Conservation (phyloP, 1,284 basidiomycete genomes). For the Leccinum pachyderme region DNA sequence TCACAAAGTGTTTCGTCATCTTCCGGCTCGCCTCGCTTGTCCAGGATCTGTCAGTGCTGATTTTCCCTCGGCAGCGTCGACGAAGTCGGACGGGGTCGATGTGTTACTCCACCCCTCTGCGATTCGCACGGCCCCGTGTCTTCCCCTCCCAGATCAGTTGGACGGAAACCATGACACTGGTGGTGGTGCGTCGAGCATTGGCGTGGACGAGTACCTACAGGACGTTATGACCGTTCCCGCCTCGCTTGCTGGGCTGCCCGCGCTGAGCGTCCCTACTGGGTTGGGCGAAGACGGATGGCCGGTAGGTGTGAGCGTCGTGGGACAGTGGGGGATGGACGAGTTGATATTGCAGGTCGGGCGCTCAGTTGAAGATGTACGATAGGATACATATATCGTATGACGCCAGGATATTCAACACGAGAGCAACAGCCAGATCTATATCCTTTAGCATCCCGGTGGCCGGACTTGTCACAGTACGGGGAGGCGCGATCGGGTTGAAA, state of each 20-base stretch:
- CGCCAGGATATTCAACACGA: background rate
- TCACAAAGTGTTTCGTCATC: conserved; percentile 60
- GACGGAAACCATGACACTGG: conserved; percentile 8
- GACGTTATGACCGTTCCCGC: conserved; percentile 93
- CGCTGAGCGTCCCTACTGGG: conserved; percentile 67
- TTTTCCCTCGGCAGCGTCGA: background rate
- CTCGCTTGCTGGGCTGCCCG: conserved; percentile 86
- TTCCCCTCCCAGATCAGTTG: conserved; percentile 31
- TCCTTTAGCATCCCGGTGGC: too few relatives aligned
- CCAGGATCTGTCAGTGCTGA: background rate
- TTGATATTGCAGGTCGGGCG: conserved; percentile 59
- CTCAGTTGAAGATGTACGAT: conserved; percentile 37
- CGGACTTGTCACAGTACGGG: too few relatives aligned
- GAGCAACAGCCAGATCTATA: background rate
- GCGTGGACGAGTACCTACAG: conserved; percentile 73
- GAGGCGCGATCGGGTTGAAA: background rate
- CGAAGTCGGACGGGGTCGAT: conserved; percentile 59
- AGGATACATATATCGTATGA: background rate
- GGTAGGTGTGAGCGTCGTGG: conserved; percentile 80
- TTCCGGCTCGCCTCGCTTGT: conserved; percentile 47
- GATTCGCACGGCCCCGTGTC: conserved; percentile 70
- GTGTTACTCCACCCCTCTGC: conserved; percentile 85
- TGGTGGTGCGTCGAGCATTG: conserved; percentile 18
- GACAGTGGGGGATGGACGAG: conserved; percentile 88
- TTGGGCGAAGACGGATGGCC: conserved; percentile 70